These are phyloP conservation scores for Nicotiana attenuata DNA, from an alignment of 257 asterid genomes.

Conservation along the genomic window DNA sequence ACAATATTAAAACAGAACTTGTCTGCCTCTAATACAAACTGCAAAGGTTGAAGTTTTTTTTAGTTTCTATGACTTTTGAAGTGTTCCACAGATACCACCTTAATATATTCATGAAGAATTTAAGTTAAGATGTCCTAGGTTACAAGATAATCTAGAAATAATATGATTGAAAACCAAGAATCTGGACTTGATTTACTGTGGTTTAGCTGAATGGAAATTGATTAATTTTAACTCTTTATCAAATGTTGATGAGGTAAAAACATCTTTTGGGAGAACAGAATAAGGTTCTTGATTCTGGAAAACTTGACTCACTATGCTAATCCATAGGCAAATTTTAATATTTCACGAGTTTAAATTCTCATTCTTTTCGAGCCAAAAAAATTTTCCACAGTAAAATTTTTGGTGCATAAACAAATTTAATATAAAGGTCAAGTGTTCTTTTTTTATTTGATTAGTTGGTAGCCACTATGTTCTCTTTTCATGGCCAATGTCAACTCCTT, in stretches of 20 bases:
- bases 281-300: not conserved
- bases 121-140: not conserved
- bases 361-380: too few relatives aligned
- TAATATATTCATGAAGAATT: not conserved
- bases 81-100: not conserved
- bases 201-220: too few relatives aligned
- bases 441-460: not conserved
- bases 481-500: not conserved
- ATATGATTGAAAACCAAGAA: too few relatives aligned
- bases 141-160: too few relatives aligned
- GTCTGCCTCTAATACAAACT: not conserved
- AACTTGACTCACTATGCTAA: not conserved
- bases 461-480: not conserved
- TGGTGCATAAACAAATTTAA: not conserved
- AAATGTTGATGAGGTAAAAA: not conserved
- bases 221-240: too few relatives aligned
- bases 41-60: not conserved
- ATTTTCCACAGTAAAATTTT: not conserved
- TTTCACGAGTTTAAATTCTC: too few relatives aligned
- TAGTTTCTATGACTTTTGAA: not conserved
- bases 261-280: not conserved
- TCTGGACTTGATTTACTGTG: too few relatives aligned
- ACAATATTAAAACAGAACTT: not conserved
- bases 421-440: not conserved
- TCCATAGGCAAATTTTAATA: not conserved